Evolutionary conservation across 352 stramenopile species (phyloP), one percentile per base, ranked within the genome.

Genomic region (Phytophthora chlamydospora): DNA sequence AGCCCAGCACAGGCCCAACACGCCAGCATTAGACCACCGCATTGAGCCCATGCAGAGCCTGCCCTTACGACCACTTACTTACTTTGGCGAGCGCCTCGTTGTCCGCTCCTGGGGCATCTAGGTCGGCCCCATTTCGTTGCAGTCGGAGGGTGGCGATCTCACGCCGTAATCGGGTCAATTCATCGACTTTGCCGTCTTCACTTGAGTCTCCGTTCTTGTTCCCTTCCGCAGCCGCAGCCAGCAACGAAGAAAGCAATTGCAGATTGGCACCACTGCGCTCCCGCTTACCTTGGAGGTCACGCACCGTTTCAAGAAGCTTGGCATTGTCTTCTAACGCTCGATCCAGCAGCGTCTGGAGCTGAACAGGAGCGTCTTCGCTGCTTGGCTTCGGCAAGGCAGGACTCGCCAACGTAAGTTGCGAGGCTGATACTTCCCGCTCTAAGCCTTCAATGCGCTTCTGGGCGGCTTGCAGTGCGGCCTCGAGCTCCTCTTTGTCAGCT

Each of bases 281-380:
- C 33, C 59, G 70, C 63, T 83, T 86, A 75, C 84, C 74, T 78
- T 90, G 75, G 31, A 89, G 49, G n/a, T 84, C 68, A 58, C 78
- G 73, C 49, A 89, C 74, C 14, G 77, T 88, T 47, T 83, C 76
- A 32, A 87, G 66, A 36, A 92, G 69, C 35, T 89, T 72, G 39
- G 71, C 69, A 32, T 89, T 90, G 46, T 90, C 79, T 21, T 61
- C 73, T 9, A 92, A 43, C 34, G 79, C 75, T 34, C 57, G 69
- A 32, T 86, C 66, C 9, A 92, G 46, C 27, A 87, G 41, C 21
- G 72, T 82, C 45, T 86, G 71, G 10, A 87, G 64, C 46, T 79
- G 58, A 49, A 69, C 39, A 41, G 66, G 56, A 17, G 46, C 27
- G 16, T 65, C 50, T 0, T 55, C 46, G 32, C 42, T 21, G 17